Evolutionary conservation across 1,284 basidiomycete species (phyloP).

Genomic region (Naganishia sp.): DNA sequence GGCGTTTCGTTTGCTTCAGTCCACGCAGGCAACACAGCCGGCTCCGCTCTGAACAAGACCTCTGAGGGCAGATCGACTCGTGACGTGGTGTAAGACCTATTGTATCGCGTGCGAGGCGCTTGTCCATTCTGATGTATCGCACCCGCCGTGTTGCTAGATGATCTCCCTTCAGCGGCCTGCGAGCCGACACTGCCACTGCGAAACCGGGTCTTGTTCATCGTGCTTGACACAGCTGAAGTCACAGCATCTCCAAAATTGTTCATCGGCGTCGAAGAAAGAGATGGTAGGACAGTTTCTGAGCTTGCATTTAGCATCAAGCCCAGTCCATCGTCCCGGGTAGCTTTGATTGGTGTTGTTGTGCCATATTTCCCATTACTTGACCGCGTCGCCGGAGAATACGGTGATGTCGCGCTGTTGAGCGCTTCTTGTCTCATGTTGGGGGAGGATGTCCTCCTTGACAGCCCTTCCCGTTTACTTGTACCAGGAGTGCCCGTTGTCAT

Average conservation of each 20-base stretch:
- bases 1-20: constrained; percentile 11
- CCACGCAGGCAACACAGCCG: background rate
- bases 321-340: constrained; percentile 10
- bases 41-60: background rate
- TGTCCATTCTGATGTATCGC: background rate
- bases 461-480: background rate
- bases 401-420: background rate
- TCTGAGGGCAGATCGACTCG: constrained; percentile 9
- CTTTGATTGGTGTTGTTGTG: background rate
- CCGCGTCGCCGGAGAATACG: background rate
- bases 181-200: constrained; percentile 24
- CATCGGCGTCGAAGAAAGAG: constrained; percentile 2
- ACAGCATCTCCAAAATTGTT: constrained; percentile 13
- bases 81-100: constrained; percentile 21
- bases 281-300: background rate
- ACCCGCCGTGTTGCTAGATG: background rate
- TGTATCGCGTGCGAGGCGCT: constrained; percentile 13
- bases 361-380: background rate
- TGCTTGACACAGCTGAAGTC: constrained; percentile 10
- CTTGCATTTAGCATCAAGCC: background rate
- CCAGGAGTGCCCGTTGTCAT: background rate
- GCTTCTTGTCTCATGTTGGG: constrained; percentile 9
- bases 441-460: constrained; percentile 19
- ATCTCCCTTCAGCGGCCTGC: background rate
- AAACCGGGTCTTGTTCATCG: constrained; percentile 19